A percentile compares a stretch with the other conserved stretches of the same genome.
phyloP scores from a whole-genome alignment of 1,284 basidiomycete species.

The Anthracocystis walkeri region DNA sequence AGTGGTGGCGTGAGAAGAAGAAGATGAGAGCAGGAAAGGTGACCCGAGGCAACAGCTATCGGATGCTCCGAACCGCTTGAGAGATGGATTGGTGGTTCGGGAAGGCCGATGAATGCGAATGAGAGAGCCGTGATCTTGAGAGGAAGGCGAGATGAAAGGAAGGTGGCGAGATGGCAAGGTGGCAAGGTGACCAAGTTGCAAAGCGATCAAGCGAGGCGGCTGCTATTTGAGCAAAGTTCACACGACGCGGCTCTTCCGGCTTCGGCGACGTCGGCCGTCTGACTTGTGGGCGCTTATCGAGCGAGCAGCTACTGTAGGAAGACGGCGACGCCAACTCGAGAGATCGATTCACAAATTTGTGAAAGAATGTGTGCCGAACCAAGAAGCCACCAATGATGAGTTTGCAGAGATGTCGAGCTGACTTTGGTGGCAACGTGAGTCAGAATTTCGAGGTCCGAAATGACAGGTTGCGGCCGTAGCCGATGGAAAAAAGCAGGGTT shows the following conservation, averaged over 20 bases:
- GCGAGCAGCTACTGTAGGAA: too few species aligned
- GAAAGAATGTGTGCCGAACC: background rate
- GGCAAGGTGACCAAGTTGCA: too few species aligned
- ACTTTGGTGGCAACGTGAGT: constrained; percentile 17
- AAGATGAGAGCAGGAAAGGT: background rate
- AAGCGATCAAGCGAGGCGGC: too few species aligned
- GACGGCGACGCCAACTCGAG: too few species aligned
- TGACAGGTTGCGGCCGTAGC: background rate
- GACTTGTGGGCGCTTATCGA: too few species aligned
- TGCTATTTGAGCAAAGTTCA: background rate
- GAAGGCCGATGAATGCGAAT: background rate
- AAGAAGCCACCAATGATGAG: constrained; percentile 4
- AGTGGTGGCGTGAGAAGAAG: background rate
- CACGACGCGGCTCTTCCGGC: background rate
- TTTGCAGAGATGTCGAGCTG: background rate
- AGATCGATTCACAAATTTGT: too few species aligned
- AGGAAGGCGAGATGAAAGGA: too few species aligned
- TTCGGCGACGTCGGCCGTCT: background rate
- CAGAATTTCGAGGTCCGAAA: constrained; percentile 7
- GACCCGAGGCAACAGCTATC: too few species aligned
- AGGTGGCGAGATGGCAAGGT: too few species aligned
- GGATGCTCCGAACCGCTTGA: background rate
- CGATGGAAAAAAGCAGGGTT: constrained; percentile 1
- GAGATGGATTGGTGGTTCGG: background rate
- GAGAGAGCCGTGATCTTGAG: too few species aligned